phyloP scores from a whole-genome alignment of 306 rosid species.

The Castanospermum australe region DNA sequence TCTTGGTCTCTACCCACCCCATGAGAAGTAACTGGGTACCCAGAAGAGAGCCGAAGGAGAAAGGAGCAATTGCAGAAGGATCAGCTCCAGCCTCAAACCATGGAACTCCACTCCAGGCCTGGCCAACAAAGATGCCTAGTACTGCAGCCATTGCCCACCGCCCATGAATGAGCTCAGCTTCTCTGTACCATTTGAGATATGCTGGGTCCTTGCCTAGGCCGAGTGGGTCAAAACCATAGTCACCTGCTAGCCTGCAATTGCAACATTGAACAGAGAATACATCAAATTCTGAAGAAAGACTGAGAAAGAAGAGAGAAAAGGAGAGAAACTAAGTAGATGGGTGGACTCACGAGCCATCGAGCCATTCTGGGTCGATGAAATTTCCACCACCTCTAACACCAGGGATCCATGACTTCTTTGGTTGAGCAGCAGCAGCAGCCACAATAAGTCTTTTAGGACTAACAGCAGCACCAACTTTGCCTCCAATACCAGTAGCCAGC shows the following conservation, averaged over 20 bases:
- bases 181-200: conserved; percentile 97
- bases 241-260: conserved; percentile 84
- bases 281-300: neutral
- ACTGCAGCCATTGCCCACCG: conserved; percentile 99
- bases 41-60: conserved; percentile 88
- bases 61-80: conserved; percentile 88
- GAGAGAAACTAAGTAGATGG: neutral
- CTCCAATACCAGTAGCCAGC: conserved; percentile 44
- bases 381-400: conserved; percentile 75
- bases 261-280: neutral
- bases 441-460: conserved; percentile 51
- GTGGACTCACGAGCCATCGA: conserved; percentile 93
- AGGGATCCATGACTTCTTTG: conserved; percentile 81
- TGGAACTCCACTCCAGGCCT: conserved; percentile 97
- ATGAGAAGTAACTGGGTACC: conserved; percentile 91
- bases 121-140: conserved; percentile 89
- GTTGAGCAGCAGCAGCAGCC: conserved; percentile 65
- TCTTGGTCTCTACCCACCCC: conserved; percentile 99
- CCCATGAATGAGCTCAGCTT: conserved; percentile 98
- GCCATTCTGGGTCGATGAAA: conserved; percentile 92
- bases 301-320: neutral
- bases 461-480: conserved; percentile 38
- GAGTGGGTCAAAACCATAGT: conserved; percentile 92
- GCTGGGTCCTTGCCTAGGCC: conserved; percentile 95
- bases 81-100: conserved; percentile 98